Evolutionary conservation across 1,139 yeast genomes (phyloP).

Genomic region (Groenewaldozyma auringiensis): DNA sequence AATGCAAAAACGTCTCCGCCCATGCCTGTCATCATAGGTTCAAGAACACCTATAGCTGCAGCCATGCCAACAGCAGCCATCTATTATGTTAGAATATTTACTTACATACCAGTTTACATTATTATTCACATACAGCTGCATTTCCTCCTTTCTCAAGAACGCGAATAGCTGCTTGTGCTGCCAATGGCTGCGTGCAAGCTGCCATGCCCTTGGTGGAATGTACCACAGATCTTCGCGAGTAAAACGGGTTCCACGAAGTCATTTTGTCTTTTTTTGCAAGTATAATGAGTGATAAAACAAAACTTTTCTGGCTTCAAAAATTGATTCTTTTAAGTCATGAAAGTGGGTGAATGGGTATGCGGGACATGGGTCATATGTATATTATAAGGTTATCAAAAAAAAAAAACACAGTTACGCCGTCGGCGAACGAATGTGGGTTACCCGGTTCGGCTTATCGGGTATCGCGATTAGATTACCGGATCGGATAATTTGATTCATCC

Average conservation of each 20-base stretch:
- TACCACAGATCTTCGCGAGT: slow-evolving; percentile 67
- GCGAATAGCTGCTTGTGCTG: slow-evolving; percentile 65
- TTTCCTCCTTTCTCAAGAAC: slow-evolving; percentile 68
- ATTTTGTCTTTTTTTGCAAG: background rate
- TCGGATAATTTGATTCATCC: too few relatives aligned
- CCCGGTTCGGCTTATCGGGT: background rate
- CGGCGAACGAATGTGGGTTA: too few relatives aligned
- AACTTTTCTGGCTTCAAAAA: too few relatives aligned
- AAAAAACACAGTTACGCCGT: too few relatives aligned
- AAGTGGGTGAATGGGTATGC: too few relatives aligned
- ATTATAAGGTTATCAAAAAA: too few relatives aligned
- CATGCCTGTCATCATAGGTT: slow-evolving; percentile 72
- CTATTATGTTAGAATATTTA: slow-evolving; percentile 22
- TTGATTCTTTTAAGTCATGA: too few relatives aligned
- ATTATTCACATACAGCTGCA: slow-evolving; percentile 51
- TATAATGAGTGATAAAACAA: too few relatives aligned
- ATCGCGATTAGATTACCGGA: too few relatives aligned
- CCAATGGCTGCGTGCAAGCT: slow-evolving; percentile 68
- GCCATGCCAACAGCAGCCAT: slow-evolving; percentile 73
- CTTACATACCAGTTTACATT: background rate
- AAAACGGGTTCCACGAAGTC: background rate
- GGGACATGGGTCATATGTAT: too few relatives aligned
- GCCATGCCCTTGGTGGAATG: slow-evolving; percentile 71
- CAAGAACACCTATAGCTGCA: slow-evolving; percentile 64
- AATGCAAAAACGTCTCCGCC: slow-evolving; percentile 79